Conservation (phyloP, 129 eudicot genomes). For the Lactuca sativa region DNA sequence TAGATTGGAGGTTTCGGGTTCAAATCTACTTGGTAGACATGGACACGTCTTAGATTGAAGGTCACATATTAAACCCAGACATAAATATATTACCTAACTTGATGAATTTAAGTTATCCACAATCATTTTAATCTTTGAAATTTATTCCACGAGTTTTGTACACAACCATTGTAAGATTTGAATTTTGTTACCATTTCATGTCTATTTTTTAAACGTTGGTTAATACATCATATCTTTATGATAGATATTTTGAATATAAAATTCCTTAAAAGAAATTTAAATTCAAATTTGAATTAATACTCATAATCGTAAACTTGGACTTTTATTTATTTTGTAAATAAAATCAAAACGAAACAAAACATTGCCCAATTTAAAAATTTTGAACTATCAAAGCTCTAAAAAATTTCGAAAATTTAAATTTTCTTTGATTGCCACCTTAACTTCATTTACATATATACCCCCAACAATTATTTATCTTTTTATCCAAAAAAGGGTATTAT, state of each 20-base stretch:
- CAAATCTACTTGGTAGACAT: no score
- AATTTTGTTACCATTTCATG: no score
- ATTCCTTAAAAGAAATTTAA: not conserved
- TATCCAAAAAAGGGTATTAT: not conserved
- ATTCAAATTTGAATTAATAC: not conserved
- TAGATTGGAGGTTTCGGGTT: no score
- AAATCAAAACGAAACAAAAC: not conserved
- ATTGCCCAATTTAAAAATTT: not conserved
- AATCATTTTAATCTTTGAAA: no score
- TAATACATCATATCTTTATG: not conserved
- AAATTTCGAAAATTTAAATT: constrained; percentile 1
- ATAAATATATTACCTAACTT: no score
- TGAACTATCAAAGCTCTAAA: not conserved
- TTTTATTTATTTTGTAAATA: not conserved
- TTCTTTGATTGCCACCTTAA: constrained; percentile 13
- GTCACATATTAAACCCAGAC: no score
- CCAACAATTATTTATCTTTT: not conserved
- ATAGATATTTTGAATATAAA: not conserved
- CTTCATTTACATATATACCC: constrained; percentile 15
- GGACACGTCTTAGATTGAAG: no score
- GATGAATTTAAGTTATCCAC: no score
- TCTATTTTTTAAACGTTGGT: no score
- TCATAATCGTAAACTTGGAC: constrained; percentile 1
- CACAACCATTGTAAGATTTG: no score
- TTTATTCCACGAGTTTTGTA: no score